These are phyloP conservation scores for Sclerotinia subarctica DNA, from an alignment of 2,329 filamentous ascomycete genomes.

Conservation along the genomic window DNA sequence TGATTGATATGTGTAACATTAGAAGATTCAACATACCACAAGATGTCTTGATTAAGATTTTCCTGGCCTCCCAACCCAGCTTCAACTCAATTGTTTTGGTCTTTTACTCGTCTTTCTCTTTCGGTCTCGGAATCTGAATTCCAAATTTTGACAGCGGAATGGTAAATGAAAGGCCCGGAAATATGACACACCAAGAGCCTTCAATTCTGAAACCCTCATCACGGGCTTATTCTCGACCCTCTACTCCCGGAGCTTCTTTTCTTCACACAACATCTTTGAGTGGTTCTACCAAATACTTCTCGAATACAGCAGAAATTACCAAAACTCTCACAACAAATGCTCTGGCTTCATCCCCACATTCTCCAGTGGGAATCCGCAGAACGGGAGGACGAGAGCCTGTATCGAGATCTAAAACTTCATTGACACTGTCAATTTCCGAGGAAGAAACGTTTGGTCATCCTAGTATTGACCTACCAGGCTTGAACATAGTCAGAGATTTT, in stretches of 20 bases:
- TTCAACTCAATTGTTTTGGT: not conserved
- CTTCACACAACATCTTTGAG: not conserved
- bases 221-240: not conserved
- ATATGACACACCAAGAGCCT: not conserved
- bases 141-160: not conserved
- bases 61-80: not conserved
- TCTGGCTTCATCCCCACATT: not conserved
- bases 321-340: not conserved
- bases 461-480: slow-evolving; percentile 16
- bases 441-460: slow-evolving; percentile 16
- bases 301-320: not conserved
- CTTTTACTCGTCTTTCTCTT: not conserved
- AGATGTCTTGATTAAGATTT: not conserved
- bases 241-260: slow-evolving; percentile 9
- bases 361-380: not conserved
- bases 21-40: not conserved
- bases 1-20: not conserved
- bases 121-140: not conserved
- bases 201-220: not conserved
- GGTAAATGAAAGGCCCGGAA: not conserved
- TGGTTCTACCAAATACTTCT: not conserved
- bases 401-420: slow-evolving; percentile 10
- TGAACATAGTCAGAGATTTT: not conserved
- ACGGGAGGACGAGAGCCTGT: not conserved
- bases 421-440: slow-evolving; percentile 11